These are phyloP conservation scores for Gloeophyllum trabeum DNA, from an alignment of 768 basidiomycete species.

Conservation along the genomic window DNA sequence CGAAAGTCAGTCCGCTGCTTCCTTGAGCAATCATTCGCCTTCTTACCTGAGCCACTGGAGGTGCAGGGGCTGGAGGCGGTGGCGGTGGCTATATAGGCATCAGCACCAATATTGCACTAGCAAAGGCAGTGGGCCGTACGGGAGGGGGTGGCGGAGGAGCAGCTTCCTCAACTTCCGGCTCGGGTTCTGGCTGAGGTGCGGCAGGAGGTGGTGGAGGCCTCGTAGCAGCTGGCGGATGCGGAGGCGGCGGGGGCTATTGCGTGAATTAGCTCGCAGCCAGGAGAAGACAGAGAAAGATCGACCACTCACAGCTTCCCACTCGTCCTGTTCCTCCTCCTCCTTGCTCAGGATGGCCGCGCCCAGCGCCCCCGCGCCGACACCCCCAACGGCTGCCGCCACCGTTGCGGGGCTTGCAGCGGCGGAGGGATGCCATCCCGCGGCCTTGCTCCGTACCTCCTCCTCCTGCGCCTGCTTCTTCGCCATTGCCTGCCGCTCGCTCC, in stretches of 20 bases:
- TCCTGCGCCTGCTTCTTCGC: conserved; percentile 81
- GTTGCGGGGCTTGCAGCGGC: conserved; percentile 7
- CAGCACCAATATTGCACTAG: too few species aligned
- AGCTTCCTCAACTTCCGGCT: conserved; percentile 16
- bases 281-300: conserved; percentile 1
- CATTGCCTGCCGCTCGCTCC: conserved; percentile 88
- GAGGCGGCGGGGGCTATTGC: conserved; percentile 21
- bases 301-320: not conserved
- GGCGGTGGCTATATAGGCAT: conserved; percentile 9
- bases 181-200: conserved; percentile 22
- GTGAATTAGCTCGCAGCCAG: too few species aligned
- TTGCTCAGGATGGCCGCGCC: conserved; percentile 8
- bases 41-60: too few species aligned
- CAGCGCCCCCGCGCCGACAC: not conserved
- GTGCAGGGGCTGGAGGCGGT: conserved; percentile 27
- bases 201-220: conserved; percentile 13
- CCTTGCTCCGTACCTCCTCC: conserved; percentile 56
- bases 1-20: too few species aligned
- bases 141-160: conserved; percentile 26
- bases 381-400: not conserved
- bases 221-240: conserved; percentile 14
- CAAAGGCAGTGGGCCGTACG: conserved; percentile 12
- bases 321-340: conserved; percentile 18
- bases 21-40: too few species aligned
- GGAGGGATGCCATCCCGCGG: conserved; percentile 35